Base-by-base conservation (phyloP, 2,329 filamentous ascomycete species). In the Hymenoscyphus albidus region DNA sequence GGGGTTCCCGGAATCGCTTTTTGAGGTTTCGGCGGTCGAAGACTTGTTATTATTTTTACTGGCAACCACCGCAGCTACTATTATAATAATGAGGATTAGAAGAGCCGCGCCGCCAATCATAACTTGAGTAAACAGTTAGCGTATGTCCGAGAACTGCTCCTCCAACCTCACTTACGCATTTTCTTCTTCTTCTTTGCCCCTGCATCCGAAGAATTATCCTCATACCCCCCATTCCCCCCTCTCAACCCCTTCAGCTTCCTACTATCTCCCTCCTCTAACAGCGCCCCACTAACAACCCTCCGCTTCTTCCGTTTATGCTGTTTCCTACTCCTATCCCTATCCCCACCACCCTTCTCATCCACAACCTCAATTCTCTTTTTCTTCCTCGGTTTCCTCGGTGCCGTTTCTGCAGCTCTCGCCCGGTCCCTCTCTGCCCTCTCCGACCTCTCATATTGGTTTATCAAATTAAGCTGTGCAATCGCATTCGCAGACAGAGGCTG, bases 241-340 rank as follows among this genome's bases (percentile, higher is more conserved):
- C 73, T 82, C 77, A 76, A 83, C 78, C 75, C 84, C 81, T 72
- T 82, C 77, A 72, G 79, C 75, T 71, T 82, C 79, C 72, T 83
- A 73, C 77, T 77, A 80, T 80, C 80, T 0, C 88, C 89, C 74
- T 92, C 89, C 72, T 92, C 89, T 70, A 90, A 78, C 18, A 89
- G 77, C 0, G 87, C 87, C 22, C 88, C 89, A 67, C 89, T 92
- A 22, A 89, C 87, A n/a, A 90, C 80, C 66, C 89, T 80, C 64
- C 81, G 82, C 72, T 81, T 82, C 62, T 71, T 72, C 59, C 66
- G 69, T 40, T 74, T 74, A 61, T 73, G 68, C 39, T 71, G 56
- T 63, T 68, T 70, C 58, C 68, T 71, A 42, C 62, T 62, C 18
- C 48, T 35, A 35, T 35, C 35, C 42, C 66, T 68, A 42, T 74